Percentiles rank a stretch among this genome's conserved stretches.
Conservation (phyloP, 805 yeast genomes). For the Lipomyces spencermartinsiae region DNA sequence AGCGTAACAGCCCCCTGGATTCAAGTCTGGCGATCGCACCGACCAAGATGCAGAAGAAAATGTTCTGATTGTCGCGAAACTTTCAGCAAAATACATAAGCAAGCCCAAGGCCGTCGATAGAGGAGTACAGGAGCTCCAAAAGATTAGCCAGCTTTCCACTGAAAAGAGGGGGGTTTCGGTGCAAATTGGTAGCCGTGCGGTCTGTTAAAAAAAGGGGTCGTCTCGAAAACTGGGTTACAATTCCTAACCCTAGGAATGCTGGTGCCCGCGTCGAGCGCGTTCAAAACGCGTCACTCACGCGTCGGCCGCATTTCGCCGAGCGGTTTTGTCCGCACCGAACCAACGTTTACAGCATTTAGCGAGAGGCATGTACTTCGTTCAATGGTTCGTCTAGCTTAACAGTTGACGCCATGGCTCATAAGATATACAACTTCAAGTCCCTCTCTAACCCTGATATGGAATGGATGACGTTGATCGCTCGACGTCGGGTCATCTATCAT, state of each 20-base stretch:
- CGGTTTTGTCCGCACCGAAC: neutral
- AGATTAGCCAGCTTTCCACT: neutral
- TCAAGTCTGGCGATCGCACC: neutral
- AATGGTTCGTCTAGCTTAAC: too few species aligned
- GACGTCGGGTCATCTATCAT: too few species aligned
- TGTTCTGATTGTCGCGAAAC: neutral
- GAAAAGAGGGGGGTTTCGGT: neutral
- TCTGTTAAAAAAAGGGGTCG: neutral
- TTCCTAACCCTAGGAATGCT: neutral
- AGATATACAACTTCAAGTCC: too few species aligned
- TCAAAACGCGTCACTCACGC: neutral
- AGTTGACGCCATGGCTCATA: too few species aligned
- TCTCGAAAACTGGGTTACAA: neutral
- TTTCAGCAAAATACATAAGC: neutral
- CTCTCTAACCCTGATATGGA: too few species aligned
- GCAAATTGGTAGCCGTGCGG: neutral
- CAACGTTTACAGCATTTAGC: too few species aligned
- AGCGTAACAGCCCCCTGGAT: neutral
- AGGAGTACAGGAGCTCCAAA: neutral
- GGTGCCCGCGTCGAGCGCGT: slow-evolving; percentile 6
- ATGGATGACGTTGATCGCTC: too few species aligned
- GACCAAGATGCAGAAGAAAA: neutral
- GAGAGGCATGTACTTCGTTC: too few species aligned
- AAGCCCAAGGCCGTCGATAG: neutral
- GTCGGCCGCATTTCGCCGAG: neutral